Base-by-base conservation (phyloP, 345 rosid genomes). In the Salix viminalis region DNA sequence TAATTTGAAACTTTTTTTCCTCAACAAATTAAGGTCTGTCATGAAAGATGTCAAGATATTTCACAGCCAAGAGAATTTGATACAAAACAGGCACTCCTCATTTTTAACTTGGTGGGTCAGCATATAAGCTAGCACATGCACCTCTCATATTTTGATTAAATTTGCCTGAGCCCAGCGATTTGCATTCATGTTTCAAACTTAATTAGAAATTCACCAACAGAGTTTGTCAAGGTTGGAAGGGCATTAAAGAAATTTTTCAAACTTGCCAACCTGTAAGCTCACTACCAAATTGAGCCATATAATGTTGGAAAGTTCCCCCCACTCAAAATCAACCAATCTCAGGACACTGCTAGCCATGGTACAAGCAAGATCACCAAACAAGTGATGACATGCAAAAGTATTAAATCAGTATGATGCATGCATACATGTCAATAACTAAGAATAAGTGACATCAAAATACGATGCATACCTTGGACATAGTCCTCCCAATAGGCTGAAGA, bases 401-500 rank as follows among this genome's bases (percentile, higher is more conserved):
- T 36, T 61, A 23, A 30, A 7, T 28, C 28, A 18, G 7, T 37
- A 32, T 23, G 4, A 65, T 34, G 37, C 13, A 18, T n/a, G 13
- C 28, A 65, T 12, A 28, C 7, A 46, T 18, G 52, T 36, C 52
- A 62, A 46, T 69, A 16, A 64, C 6, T 30, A 36, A 46, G 66
- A 5, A 70, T 16, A n/a, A 11, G 6, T 28, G 50, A 54, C 39
- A 70, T 21, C 14, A 39, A 42, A 76, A 70, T 10, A 36, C 67
- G 70, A 75, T 56, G 70, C 76, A 65, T 8, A 96, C 99, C 99
- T 92, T 96, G 84, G 97, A 79, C 74, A 91, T 81, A 41, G 96
- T 88, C 83, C 98, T 89, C 66, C 97, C 98, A 79, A 96, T 79
- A 28, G 94, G 90, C 76, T 96, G 99, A 71, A 96, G 94, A 88